Percentiles rank a stretch among this genome's conserved stretches.
Conservation (phyloP, 805 yeast species). For the Saccharomycopsis javanensis region DNA sequence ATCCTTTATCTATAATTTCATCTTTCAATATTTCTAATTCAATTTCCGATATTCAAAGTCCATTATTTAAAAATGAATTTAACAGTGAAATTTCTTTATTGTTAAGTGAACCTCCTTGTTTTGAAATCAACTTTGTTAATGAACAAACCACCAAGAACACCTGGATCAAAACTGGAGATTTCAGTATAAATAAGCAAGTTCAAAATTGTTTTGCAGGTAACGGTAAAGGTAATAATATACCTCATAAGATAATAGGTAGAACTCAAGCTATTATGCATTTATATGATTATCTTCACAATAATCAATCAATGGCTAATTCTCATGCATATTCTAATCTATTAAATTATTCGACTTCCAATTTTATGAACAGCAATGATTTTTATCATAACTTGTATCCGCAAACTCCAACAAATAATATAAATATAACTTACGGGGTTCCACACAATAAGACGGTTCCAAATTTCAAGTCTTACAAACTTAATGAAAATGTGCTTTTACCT, state of each 20-base stretch:
- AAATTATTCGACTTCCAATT: not conserved
- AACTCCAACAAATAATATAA: not conserved
- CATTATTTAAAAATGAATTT: slow-evolving; percentile 21
- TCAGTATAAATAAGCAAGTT: slow-evolving; percentile 77
- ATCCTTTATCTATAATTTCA: slow-evolving; percentile 50
- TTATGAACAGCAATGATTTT: not conserved
- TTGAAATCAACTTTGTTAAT: slow-evolving; percentile 59
- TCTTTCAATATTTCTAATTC: slow-evolving; percentile 39
- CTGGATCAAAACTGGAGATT: slow-evolving; percentile 79
- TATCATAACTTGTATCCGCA: not conserved
- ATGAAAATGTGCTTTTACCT: not conserved
- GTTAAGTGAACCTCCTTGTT: slow-evolving; percentile 56
- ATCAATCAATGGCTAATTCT: not conserved
- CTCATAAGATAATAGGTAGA: slow-evolving; percentile 18
- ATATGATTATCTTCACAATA: slow-evolving; percentile 1
- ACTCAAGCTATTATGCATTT: slow-evolving; percentile 9
- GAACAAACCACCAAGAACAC: slow-evolving; percentile 37
- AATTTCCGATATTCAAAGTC: slow-evolving; percentile 24
- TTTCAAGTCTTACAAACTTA: not conserved
- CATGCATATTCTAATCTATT: slow-evolving; percentile 1
- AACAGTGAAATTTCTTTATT: slow-evolving; percentile 39
- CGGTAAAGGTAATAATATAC: slow-evolving; percentile 13
- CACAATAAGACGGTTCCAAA: not conserved
- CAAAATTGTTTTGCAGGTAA: slow-evolving; percentile 52
- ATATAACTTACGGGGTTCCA: too few relatives aligned